Evolutionary conservation across 108 stramenopile genomes (phyloP), one percentile per base, ranked within the genome.

Genomic region (Skeletonema tropicum): DNA sequence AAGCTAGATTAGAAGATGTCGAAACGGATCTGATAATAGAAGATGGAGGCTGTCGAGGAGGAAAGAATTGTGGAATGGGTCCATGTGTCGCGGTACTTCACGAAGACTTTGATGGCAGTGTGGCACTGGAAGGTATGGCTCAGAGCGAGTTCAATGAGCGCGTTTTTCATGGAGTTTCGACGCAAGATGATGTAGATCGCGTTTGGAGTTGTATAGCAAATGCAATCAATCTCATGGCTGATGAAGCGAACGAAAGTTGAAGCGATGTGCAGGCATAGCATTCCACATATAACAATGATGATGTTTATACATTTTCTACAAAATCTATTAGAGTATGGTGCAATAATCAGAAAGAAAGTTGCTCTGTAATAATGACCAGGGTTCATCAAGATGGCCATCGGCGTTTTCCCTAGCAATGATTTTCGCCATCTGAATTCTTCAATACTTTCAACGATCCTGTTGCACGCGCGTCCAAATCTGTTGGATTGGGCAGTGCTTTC

Each of bases 71-170:
- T 66, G 82, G 90, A 60, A 52, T 77, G 29, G 93, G 82, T 7
- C 93, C 93, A 11, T 94, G 93, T 75, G 88, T 92, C 26, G 91
- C 85, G 2, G 65, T 94, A 25, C 76, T 89, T 71, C 93, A 94
- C 72, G 87, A 92, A 30, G 93, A 94, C 35, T 94, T 83, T 81
- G 81, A 75, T 25, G 93, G 93, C 1, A 84, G 60, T 49, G 93
- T 94, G 4, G 82, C 85, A 10, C 71, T 94, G 46, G 90, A 90
- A 58, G 93, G 93, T 15, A 94, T 92, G 93, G 77, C 74, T n/a
- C 42, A 59, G 29, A 62, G 35, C 15, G 93, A 94, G 71, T 86
- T 94, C 64, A 60, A 33, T 63, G 82, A 84, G 13, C 67, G 90
- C 42, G 83, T 90, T 48, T 90, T 83, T 79, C 77, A 86, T 23